Evolutionary conservation across 1,284 basidiomycete genomes (phyloP).

Genomic region (Leucoagaricus sp.): DNA sequence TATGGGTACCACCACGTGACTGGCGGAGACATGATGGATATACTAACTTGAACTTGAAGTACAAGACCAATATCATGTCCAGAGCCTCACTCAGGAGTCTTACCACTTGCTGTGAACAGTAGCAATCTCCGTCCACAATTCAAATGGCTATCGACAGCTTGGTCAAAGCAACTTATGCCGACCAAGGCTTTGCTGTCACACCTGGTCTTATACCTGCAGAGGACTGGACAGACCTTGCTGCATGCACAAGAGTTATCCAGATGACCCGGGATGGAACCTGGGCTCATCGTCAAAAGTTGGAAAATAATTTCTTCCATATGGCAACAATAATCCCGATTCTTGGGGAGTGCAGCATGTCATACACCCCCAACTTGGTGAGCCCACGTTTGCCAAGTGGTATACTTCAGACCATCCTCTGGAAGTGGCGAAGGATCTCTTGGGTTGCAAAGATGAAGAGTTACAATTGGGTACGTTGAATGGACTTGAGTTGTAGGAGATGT

Average conservation of each 20-base stretch:
- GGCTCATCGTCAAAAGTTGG: constrained; percentile 74
- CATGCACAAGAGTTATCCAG: constrained; percentile 53
- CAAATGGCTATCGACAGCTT: constrained; percentile 6
- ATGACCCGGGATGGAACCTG: constrained; percentile 66
- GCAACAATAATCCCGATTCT: constrained; percentile 58
- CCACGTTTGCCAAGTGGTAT: constrained; percentile 68
- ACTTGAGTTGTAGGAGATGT: no score
- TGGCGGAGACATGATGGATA: no score
- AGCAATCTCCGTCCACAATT: no score
- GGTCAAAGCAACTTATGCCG: constrained; percentile 49
- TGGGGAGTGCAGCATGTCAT: constrained; percentile 85
- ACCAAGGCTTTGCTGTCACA: constrained; percentile 76
- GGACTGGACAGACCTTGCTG: constrained; percentile 46
- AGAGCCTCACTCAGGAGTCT: no score
- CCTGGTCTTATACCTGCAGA: constrained; percentile 53
- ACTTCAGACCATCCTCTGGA: constrained; percentile 56
- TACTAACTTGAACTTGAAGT: no score
- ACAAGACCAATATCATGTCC: no score
- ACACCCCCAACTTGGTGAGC: constrained; percentile 70
- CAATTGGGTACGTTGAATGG: constrained; percentile 64
- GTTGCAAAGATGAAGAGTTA: constrained; percentile 56
- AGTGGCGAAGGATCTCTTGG: constrained; percentile 53
- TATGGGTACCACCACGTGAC: no score
- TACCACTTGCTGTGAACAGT: no score
- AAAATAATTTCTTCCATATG: constrained; percentile 81